Base-by-base conservation (phyloP, 805 yeast species). In the Candida sphagnicola region DNA sequence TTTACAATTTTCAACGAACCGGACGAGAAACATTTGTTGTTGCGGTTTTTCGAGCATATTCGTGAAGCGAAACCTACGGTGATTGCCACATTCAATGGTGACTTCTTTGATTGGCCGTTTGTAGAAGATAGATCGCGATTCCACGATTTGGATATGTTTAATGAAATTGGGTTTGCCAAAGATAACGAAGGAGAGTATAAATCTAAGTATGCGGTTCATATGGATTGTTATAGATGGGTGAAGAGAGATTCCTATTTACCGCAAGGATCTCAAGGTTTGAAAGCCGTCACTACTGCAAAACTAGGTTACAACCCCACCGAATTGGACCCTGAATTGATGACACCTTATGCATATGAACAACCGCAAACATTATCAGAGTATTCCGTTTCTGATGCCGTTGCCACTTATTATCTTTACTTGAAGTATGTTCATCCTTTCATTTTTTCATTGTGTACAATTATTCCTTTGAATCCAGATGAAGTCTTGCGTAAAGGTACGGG, bases 351-450 rank as follows among this genome's bases (percentile, higher is more conserved):
- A 3, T 79, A 82, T 48, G 96, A 90, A 53, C 78, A 84, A 50
- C 99, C 99, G 1, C 98, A 93, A 54, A 65, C 83, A 3, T 63
- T 93, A 37, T 88, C 99, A 0, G 99, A 95, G 57, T 93, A 93
- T 61, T 95, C 99, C 1, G 99, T 93, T 18, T 95, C 99, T 41
- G 99, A 93, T 72, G 99, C 99, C 10, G 99, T 95, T 28, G 99
- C 99, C 4, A 93, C 99, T 0, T 93, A 90, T 57, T 93, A 93
- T 61, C 69, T 93, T 33, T 93, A 90, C 67, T 90, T 85, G 79
- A 93, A 93, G 62, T 95, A 93, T 56, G 96, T 93, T 37, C 98
- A 90, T 61, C 98, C 98, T 1, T 93, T 93, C 65, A 84, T 93
- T 49, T 89, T 93, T 56, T 93, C 99, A 2, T 77, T 93, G 42